These are phyloP conservation scores for Trametes cingulata DNA, from an alignment of 768 basidiomycete genomes.

Conservation along the genomic window DNA sequence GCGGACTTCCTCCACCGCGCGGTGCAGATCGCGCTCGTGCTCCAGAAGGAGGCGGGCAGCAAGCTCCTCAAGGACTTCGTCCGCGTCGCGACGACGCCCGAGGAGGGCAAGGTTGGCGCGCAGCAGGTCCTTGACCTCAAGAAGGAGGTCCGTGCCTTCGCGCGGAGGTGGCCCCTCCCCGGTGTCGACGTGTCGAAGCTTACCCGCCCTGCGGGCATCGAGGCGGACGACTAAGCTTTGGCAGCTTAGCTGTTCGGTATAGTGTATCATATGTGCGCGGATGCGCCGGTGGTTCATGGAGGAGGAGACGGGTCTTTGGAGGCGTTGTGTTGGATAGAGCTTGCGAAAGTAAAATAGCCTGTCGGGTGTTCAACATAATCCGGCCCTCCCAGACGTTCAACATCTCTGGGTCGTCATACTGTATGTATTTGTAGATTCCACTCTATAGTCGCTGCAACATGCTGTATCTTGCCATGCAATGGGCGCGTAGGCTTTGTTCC, in stretches of 20 bases:
- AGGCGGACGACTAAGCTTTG: constrained; percentile 44
- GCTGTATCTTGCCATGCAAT: neutral
- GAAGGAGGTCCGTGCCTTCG: constrained; percentile 80
- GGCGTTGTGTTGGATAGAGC: constrained; percentile 36
- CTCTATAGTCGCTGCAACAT: constrained; percentile 11
- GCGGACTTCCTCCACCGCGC: constrained; percentile 92
- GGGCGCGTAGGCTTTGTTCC: too few relatives aligned
- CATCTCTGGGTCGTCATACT: constrained; percentile 22
- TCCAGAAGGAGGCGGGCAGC: constrained; percentile 93
- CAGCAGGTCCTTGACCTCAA: constrained; percentile 71
- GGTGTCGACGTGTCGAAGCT: constrained; percentile 63
- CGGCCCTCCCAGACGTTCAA: constrained; percentile 32
- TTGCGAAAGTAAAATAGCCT: constrained; percentile 35
- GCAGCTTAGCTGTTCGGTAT: neutral
- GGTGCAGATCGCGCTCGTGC: constrained; percentile 83
- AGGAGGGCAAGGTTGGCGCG: constrained; percentile 71
- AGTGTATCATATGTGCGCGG: constrained; percentile 5
- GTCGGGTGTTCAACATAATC: constrained; percentile 59
- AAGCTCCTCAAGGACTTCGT: constrained; percentile 98
- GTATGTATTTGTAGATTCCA: constrained; percentile 24
- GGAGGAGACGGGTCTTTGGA: neutral
- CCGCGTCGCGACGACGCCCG: constrained; percentile 66
- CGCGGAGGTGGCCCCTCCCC: constrained; percentile 88
- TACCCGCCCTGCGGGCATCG: constrained; percentile 60
- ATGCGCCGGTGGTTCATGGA: neutral